A percentile compares a stretch with the other conserved stretches of the same genome.
Conservation (phyloP, 2,329 filamentous ascomycete genomes). For the Ophiostoma australiae region DNA sequence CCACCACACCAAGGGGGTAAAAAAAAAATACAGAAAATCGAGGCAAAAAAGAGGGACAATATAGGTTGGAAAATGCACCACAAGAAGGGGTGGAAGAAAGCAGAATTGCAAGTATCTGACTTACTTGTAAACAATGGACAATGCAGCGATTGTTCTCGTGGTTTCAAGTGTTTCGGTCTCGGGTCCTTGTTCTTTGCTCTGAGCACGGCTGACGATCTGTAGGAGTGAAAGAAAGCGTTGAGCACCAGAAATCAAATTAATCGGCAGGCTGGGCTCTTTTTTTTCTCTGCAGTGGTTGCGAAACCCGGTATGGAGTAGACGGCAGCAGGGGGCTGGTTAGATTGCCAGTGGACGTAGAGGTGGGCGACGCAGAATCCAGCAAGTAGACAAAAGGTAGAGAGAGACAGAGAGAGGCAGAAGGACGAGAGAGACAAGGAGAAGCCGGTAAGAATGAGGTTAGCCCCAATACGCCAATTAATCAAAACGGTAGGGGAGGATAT, state of each 20-base stretch:
- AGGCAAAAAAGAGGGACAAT: not conserved
- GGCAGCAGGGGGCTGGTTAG: slow-evolving; percentile 10
- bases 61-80: not conserved
- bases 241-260: slow-evolving; percentile 7
- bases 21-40: not conserved
- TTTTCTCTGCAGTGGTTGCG: not conserved
- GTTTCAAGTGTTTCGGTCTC: not conserved
- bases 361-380: not conserved
- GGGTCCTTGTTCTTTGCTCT: not conserved
- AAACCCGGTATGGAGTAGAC: slow-evolving; percentile 11
- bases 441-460: slow-evolving; percentile 10
- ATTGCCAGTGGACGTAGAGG: not conserved
- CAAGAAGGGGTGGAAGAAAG: too few species aligned
- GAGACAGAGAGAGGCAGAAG: not conserved
- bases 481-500: not conserved
- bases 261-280: slow-evolving; percentile 2
- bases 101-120: not conserved
- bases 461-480: not conserved
- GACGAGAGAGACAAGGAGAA: not conserved
- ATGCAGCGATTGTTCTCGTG: not conserved
- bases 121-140: not conserved
- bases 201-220: slow-evolving; percentile 9
- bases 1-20: slow-evolving; percentile 13
- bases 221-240: not conserved
- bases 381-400: not conserved